phyloP scores from a whole-genome alignment of 2,329 filamentous ascomycete genomes.

The Blumeriella jaapii region DNA sequence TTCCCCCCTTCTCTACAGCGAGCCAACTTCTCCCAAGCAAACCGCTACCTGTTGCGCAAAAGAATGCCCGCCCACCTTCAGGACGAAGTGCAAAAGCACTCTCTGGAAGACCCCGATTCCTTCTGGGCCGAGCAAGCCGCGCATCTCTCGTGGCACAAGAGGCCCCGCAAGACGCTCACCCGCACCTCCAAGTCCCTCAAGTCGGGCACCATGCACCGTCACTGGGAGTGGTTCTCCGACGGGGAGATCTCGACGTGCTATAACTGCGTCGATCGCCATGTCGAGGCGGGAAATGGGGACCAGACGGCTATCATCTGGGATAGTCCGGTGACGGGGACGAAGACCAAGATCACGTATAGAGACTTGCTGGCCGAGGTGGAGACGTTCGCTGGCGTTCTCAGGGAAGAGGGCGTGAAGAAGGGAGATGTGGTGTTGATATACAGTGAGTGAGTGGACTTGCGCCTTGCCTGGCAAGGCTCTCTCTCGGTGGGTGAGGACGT shows the following conservation, averaged over 20 bases:
- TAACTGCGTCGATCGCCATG: slow-evolving; percentile 85
- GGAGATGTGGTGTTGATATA: slow-evolving; percentile 87
- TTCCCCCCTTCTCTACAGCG: not conserved
- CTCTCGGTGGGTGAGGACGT: no score
- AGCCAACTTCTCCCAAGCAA: not conserved
- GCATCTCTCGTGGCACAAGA: slow-evolving; percentile 70
- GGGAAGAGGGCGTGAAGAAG: slow-evolving; percentile 69
- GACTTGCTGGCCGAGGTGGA: slow-evolving; percentile 72
- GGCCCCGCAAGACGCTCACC: slow-evolving; percentile 51
- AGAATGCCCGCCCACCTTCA: slow-evolving; percentile 25
- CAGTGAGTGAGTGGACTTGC: slow-evolving; percentile 40
- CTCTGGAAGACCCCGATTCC: slow-evolving; percentile 53
- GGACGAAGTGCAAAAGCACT: slow-evolving; percentile 31
- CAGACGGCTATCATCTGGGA: slow-evolving; percentile 75
- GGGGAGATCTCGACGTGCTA: slow-evolving; percentile 86
- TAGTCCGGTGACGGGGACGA: slow-evolving; percentile 66
- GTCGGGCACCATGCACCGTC: slow-evolving; percentile 51
- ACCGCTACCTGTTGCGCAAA: not conserved
- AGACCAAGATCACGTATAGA: slow-evolving; percentile 63
- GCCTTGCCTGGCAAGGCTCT: no score
- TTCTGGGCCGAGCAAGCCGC: slow-evolving; percentile 71
- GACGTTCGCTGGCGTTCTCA: slow-evolving; percentile 66
- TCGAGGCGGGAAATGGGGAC: slow-evolving; percentile 65
- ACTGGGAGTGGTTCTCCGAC: slow-evolving; percentile 85
- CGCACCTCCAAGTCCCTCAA: slow-evolving; percentile 51